Evolutionary conservation across 495 filamentous ascomycete species (phyloP).

Genomic region (Clavariopsis aquatica): DNA sequence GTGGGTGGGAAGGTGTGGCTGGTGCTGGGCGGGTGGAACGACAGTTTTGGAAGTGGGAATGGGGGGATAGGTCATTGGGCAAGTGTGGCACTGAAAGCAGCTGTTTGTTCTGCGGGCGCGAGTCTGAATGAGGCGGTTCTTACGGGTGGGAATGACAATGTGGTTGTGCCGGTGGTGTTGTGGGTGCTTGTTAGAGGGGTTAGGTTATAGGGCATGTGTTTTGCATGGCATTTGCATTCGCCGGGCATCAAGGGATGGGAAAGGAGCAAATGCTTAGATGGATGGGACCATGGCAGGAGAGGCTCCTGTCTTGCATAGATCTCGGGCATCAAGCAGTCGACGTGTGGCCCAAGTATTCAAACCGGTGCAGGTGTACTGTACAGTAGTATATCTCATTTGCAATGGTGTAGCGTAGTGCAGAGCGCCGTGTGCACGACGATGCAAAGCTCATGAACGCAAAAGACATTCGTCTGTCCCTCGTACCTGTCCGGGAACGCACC

Average conservation of each 20-base stretch:
- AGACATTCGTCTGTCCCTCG: too few species aligned
- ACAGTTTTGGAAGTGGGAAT: slow-evolving; percentile 38
- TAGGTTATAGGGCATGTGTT: slow-evolving; percentile 53
- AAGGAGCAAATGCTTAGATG: too few species aligned
- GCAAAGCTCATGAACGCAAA: too few species aligned
- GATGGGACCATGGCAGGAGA: too few species aligned
- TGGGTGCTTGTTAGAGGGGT: slow-evolving; percentile 86
- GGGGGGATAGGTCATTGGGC: neutral
- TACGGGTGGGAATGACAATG: slow-evolving; percentile 98
- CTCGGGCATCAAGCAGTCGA: too few species aligned
- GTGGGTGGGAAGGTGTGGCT: slow-evolving; percentile 75
- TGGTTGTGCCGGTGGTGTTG: slow-evolving; percentile 90
- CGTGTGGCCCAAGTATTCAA: too few species aligned
- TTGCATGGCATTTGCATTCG: neutral
- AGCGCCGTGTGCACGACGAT: too few species aligned
- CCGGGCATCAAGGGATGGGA: neutral
- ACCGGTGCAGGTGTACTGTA: too few species aligned
- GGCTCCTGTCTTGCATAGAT: too few species aligned
- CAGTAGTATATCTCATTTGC: too few species aligned
- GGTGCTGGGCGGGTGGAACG: slow-evolving; percentile 67
- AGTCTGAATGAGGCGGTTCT: slow-evolving; percentile 93
- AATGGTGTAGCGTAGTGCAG: too few species aligned
- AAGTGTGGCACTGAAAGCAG: slow-evolving; percentile 56
- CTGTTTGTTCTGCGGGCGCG: slow-evolving; percentile 72
- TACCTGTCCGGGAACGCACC: too few species aligned